Base-by-base conservation (phyloP, 2,329 filamentous ascomycete genomes). In the Endoconidiophora laricicola region DNA sequence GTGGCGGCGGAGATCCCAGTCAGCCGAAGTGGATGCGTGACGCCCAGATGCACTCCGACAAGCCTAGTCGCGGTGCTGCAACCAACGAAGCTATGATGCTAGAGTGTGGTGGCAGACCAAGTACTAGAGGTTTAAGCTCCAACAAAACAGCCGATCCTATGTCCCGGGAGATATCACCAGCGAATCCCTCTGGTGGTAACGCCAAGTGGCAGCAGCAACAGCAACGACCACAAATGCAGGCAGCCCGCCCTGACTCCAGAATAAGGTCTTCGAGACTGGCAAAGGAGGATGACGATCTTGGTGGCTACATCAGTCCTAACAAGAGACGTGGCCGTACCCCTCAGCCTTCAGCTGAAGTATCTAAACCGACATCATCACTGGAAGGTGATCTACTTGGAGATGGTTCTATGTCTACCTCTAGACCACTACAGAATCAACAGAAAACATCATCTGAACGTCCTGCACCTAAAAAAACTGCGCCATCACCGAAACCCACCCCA, bases 11-110 rank as follows among this genome's bases (percentile, higher is more conserved):
- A 14, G 87, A 94, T 59, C 72, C 83, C 2, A 84, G 63, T 59
- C 85, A 94, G 60, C 91, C 91, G 0, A 91, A 86, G 60, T 98
- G 91, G 91, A 94, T 98, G 90, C 79, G 83, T 58, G 83, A 88
- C 52, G 73, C 78, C 2, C 73, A 76, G 41, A 65, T 69, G 50
- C 68, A 71, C 2, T 26, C 44, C 23, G 61, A 62, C 56, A 65
- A 59, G 44, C 29, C 29, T 33, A 12, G 29, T 10, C 57, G 57
- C 24, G 54, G 62, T 9, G 22, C 43, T 12, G 67, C 73, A 4
- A 86, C 82, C 0, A 76, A 85, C 55, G 82, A 86, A 66, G 87
- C 85, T 4, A 68, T 87, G 63, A 81, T 90, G 77, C 70, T 94
- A 2, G 86, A 94, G 58, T 70, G 72, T 23, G 77, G 78, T 22